Evolutionary conservation across 495 filamentous ascomycete species (phyloP), one percentile per base, ranked within the genome.

Genomic region (Ascobolus immersus): DNA sequence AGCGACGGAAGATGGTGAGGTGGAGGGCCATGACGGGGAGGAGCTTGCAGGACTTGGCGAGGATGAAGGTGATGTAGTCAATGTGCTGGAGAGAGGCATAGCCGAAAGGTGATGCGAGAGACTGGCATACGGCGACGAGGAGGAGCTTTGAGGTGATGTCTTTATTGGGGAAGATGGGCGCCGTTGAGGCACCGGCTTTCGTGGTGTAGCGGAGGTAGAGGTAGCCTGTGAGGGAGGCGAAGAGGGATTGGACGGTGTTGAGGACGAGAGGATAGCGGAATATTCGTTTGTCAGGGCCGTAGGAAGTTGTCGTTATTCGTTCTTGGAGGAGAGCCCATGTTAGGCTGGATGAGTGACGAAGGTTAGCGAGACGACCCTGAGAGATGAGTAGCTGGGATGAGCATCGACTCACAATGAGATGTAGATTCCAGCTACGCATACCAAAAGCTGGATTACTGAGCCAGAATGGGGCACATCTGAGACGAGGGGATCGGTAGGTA

Each of bases 21-120:
- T 94, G 84, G 28, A 96, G 65, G 46, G 82, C 71, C 86, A 96
- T 94, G 43, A 96, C 84, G 3, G 86, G 86, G 7, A 96, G 71
- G 12, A 96, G 65, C 54, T 96, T 96, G 73, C 86, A 96, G 32
- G 69, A 76, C 52, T 96, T 96, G 42, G 86, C 89, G 17, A 96
- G 77, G 52, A 93, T 84, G 59, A 82, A 96, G 14, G 86, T 96
- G 49, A 96, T 74, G 62, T 94, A 96, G 64, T 94, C 86, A 57
- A 94, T 84, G 53, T 96, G 84, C 23, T 71, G 65, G 28, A 96
- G 71, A 29, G 69, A 72, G 27, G 84, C 82, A 56, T 96, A 96
- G 41, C 86, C 86, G 44, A 96, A 94, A 19, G 86, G 86, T 4
- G 71, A 76, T 13, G 84, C 78, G 38, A 96, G 76, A 1, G 78